Percentiles rank a stretch among this genome's conserved stretches.
Evolutionary conservation across 805 yeast species (phyloP).

Genomic region (Hyphopichia homilentoma): DNA sequence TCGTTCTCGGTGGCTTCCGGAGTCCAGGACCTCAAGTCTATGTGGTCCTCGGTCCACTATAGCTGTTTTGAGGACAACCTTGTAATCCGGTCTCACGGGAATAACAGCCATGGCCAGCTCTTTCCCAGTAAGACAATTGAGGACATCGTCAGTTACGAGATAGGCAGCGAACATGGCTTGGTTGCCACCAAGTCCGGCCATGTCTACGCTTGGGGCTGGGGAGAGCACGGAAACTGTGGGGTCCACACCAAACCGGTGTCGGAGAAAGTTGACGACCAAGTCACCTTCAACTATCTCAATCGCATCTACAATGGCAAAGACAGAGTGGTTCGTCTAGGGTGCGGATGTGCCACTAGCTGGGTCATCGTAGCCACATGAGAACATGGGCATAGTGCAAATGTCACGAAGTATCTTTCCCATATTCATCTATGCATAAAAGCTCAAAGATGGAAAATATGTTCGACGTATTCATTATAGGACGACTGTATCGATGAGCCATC

Average conservation of each 20-base stretch:
- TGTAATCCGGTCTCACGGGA: conserved; percentile 55
- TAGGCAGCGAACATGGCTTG: conserved; percentile 90
- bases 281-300: conserved; percentile 36
- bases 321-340: conserved; percentile 33
- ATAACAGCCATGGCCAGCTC: conserved; percentile 72
- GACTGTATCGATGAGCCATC: conserved; percentile 47
- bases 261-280: conserved; percentile 15
- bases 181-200: conserved; percentile 20
- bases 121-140: conserved; percentile 19
- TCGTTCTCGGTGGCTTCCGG: conserved; percentile 1
- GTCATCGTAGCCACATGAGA: conserved; percentile 25
- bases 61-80: conserved; percentile 8
- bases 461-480: conserved; percentile 61
- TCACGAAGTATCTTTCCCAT: conserved; percentile 75
- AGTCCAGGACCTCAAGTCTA: conserved; percentile 25
- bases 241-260: conserved; percentile 7
- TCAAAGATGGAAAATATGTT: conserved; percentile 82
- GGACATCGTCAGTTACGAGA: conserved; percentile 23
- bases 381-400: conserved; percentile 34
- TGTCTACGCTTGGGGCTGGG: conserved; percentile 94
- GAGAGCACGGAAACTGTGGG: conserved; percentile 97
- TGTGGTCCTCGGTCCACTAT: conserved; percentile 82
- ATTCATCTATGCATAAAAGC: conserved; percentile 56
- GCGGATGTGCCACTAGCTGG: conserved; percentile 75
- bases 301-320: conserved; percentile 19